A percentile compares a stretch with the other conserved stretches of the same genome.
Conservation (phyloP, 768 basidiomycete species). For the Dioszegia crocea region DNA sequence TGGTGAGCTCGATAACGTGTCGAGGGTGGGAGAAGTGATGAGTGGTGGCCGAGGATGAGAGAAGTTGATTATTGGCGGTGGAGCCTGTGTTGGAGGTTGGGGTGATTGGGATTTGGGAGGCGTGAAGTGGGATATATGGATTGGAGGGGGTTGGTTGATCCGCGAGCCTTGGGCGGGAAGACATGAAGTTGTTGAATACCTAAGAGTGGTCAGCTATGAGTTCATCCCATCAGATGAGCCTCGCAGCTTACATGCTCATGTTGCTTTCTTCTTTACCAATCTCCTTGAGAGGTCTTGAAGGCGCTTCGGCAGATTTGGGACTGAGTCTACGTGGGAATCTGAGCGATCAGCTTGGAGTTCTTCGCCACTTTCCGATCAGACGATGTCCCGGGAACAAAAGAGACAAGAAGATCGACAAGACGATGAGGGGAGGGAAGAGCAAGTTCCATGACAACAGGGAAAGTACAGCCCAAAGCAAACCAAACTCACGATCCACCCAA, state of each 20-base stretch:
- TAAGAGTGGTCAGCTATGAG: background rate
- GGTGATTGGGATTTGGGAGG: background rate
- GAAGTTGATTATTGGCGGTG: background rate
- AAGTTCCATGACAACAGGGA: too few relatives aligned
- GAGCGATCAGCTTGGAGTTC: background rate
- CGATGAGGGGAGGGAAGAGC: too few relatives aligned
- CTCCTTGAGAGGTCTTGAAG: background rate
- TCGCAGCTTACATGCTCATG: conserved; percentile 1
- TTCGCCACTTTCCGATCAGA: too few relatives aligned
- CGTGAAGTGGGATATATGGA: background rate
- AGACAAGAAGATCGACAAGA: too few relatives aligned
- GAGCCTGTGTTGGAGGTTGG: background rate
- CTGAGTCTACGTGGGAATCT: background rate
- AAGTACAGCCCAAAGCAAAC: background rate
- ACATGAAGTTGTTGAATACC: conserved; percentile 1
- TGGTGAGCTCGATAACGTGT: background rate
- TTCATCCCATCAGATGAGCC: too few relatives aligned
- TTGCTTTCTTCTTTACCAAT: conserved; percentile 7
- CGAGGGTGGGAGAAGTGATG: background rate
- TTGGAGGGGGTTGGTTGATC: background rate
- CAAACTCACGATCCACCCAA: conserved; percentile 1
- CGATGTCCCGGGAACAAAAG: too few relatives aligned
- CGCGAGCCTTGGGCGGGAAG: background rate
- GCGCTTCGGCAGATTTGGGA: background rate
- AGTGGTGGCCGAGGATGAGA: background rate